Evolutionary conservation across 2,329 filamentous ascomycete species (phyloP), one percentile per base, ranked within the genome.

Genomic region (Aureobasidium namibiae): DNA sequence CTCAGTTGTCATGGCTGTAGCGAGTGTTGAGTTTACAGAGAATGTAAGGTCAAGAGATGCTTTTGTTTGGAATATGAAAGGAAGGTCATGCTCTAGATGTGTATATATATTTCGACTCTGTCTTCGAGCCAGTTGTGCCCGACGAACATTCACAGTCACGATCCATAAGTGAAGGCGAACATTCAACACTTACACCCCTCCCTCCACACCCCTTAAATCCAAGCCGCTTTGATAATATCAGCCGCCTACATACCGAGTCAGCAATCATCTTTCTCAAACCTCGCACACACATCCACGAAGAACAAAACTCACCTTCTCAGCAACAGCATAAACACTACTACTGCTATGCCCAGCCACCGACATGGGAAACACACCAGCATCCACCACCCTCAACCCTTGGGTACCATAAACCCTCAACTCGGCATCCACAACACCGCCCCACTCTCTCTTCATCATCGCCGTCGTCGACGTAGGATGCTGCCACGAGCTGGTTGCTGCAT

Each of bases 351-450:
- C 60, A 14, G 59, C 59, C 3, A 74, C 73, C 34, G 76, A 71
- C 59, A 77, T 59, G 10, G 75, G 75, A 34, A 76, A 71, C 23
- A 76, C 65, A 16, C 70, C 68, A 2, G 73, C 74, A 65, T 78
- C 75, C 3, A 76, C 74, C 24, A 77, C 70, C 46, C 75, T 69
- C 46, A 77, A 61, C 53, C 74, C 74, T 39, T 63, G 65, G 14
- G 70, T 72, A 8, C 75, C 75, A 59, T 75, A 74, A 1, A 78
- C 75, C 41, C 64, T 64, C 2, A 76, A 66, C 24, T 67, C 64
- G 16, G 72, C 60, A 58, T 78, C 73, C 0, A 80, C 78, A 16
- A 80, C 78, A 3, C 78, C 78, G 0, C 77, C 78, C 6, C 75
- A 68, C 26, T 74, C 73, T 38, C 67, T 65, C 3, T 75, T 74